phyloP scores from a whole-genome alignment of 2,329 filamentous ascomycete genomes.

The Dactylellina haptotyla region DNA sequence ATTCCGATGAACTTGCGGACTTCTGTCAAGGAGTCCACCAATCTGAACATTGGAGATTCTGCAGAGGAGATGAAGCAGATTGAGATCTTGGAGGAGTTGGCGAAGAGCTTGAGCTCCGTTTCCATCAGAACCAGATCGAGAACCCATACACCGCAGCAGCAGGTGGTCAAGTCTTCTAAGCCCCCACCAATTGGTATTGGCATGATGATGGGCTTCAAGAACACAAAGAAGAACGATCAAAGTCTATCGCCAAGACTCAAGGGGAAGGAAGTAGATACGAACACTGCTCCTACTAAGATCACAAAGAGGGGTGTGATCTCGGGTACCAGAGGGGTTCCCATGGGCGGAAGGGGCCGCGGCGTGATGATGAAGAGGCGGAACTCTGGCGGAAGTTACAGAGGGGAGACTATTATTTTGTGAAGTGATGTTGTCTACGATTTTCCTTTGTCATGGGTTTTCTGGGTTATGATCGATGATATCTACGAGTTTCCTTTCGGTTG shows the following conservation, averaged over 20 bases:
- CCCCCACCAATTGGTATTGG: conserved; percentile 51
- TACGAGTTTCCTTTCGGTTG: not conserved
- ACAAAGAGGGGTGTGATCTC: conserved; percentile 48
- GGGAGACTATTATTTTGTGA: conserved; percentile 50
- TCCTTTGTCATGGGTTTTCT: conserved; percentile 10
- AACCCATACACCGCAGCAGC: conserved; percentile 9
- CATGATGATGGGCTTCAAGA: conserved; percentile 54
- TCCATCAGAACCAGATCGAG: conserved; percentile 39
- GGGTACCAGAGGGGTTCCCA: conserved; percentile 17
- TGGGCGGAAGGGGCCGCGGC: conserved; percentile 25
- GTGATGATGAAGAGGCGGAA: conserved; percentile 44
- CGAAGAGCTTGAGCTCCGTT: conserved; percentile 50
- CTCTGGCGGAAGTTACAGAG: conserved; percentile 38
- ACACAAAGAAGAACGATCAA: conserved; percentile 22
- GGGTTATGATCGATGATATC: not conserved
- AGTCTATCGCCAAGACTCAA: conserved; percentile 43
- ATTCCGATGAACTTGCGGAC: conserved; percentile 38
- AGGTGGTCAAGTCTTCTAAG: conserved; percentile 43
- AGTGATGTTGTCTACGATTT: conserved; percentile 5
- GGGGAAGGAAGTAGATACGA: conserved; percentile 41
- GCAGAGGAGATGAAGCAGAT: conserved; percentile 46
- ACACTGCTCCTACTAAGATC: conserved; percentile 44
- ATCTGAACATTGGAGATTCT: conserved; percentile 21
- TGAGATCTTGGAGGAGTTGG: conserved; percentile 47
- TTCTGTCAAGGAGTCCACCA: conserved; percentile 7